phyloP scores from a whole-genome alignment of 805 yeast genomes.

The Wickerhamiella nectarea region DNA sequence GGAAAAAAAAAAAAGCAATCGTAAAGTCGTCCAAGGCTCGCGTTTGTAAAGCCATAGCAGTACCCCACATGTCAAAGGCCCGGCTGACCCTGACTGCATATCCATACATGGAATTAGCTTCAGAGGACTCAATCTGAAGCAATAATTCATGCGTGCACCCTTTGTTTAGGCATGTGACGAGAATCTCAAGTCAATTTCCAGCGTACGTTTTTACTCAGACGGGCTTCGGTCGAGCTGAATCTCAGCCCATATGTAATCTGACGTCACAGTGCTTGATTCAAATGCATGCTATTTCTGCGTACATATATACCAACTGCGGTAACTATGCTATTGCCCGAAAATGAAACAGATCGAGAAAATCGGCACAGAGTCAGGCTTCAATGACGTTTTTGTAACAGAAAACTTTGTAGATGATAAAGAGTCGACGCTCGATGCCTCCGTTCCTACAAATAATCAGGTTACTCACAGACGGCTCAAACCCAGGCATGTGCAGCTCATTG shows the following conservation, averaged over 20 bases:
- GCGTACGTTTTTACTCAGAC: too few species aligned
- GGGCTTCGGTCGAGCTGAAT: too few species aligned
- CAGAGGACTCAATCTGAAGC: too few species aligned
- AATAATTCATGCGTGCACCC: too few species aligned
- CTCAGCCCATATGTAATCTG: neutral
- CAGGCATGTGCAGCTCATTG: slow-evolving; percentile 31
- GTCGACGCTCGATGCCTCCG: neutral
- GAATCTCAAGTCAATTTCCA: too few species aligned
- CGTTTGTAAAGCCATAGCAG: too few species aligned
- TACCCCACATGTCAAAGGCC: too few species aligned
- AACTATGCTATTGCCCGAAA: neutral
- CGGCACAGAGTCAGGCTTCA: neutral
- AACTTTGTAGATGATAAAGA: neutral
- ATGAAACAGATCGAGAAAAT: neutral
- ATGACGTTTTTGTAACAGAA: slow-evolving; percentile 5
- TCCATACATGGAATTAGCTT: too few species aligned
- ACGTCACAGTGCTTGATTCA: neutral
- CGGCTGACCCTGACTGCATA: too few species aligned
- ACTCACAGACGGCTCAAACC: slow-evolving; percentile 23
- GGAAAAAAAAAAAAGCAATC: too few species aligned
- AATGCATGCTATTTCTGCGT: neutral
- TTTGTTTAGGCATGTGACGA: too few species aligned
- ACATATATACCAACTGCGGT: neutral
- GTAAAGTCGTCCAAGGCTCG: too few species aligned
- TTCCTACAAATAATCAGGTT: slow-evolving; percentile 11